A percentile compares a stretch with the other conserved stretches of the same genome.
These are phyloP conservation scores for Solanum megistacrolobum DNA, from an alignment of 257 asterid species.

Conservation along the genomic window DNA sequence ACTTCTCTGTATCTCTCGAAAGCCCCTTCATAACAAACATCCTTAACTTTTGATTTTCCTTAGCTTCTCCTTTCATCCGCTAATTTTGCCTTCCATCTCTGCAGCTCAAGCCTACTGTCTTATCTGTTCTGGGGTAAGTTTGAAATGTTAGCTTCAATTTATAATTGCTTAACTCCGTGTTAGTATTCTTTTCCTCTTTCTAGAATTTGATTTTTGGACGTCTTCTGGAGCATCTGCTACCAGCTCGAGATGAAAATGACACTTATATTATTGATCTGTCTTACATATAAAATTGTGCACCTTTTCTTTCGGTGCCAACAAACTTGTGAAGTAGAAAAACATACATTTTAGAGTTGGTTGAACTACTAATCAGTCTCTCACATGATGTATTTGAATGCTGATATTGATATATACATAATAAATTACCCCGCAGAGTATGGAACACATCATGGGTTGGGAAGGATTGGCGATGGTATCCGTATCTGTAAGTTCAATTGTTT, in stretches of 20 bases:
- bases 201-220: neutral
- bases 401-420: neutral
- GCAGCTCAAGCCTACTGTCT: neutral
- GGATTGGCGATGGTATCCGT: constrained; percentile 84
- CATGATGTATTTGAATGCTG: neutral
- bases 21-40: neutral
- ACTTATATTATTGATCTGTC: neutral
- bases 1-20: neutral
- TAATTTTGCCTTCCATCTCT: neutral
- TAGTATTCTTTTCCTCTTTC: neutral
- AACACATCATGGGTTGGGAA: constrained; percentile 67
- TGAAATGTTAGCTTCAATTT: neutral
- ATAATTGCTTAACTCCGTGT: neutral
- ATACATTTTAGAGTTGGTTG: neutral
- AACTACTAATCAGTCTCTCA: neutral
- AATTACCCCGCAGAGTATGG: constrained; percentile 53
- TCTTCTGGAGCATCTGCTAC: neutral
- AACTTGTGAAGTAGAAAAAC: neutral
- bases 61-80: neutral
- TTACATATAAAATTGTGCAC: neutral
- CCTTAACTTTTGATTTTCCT: neutral
- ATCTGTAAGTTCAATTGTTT: constrained; percentile 47
- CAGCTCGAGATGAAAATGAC: neutral
- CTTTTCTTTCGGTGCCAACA: neutral
- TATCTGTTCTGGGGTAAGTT: neutral